Percentiles rank a stretch among this genome's conserved stretches.
phyloP scores from a whole-genome alignment of 2,329 filamentous ascomycete species.

The Aspergillus intermedius region DNA sequence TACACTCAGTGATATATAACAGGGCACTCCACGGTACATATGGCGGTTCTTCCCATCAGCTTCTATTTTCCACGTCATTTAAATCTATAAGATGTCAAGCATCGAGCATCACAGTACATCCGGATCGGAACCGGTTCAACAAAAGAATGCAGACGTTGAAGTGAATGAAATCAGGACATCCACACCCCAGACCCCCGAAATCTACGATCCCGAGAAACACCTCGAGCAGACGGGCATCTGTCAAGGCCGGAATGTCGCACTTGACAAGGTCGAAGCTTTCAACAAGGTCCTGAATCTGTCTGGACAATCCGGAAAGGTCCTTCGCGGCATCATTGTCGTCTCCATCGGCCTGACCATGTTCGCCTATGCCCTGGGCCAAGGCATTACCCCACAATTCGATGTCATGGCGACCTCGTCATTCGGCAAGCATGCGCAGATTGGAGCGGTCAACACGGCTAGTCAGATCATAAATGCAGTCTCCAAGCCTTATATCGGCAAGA shows the following conservation, averaged over 20 bases:
- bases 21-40: too few relatives aligned
- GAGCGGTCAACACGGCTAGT: constrained; percentile 11
- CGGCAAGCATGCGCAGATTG: constrained; percentile 12
- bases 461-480: constrained; percentile 17
- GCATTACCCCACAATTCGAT: constrained; percentile 16
- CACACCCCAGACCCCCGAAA: too few relatives aligned
- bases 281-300: constrained; percentile 21
- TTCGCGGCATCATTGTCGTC: constrained; percentile 14
- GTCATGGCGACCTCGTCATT: constrained; percentile 17
- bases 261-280: constrained; percentile 19
- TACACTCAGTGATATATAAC: too few relatives aligned
- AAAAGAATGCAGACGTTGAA: too few relatives aligned
- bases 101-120: too few relatives aligned
- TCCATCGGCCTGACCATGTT: constrained; percentile 24
- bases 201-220: too few relatives aligned
- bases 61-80: too few relatives aligned
- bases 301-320: constrained; percentile 11
- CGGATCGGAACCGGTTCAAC: too few relatives aligned
- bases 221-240: not conserved
- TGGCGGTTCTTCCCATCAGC: too few relatives aligned
- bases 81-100: too few relatives aligned
- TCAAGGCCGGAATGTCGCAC: not conserved
- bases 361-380: constrained; percentile 19
- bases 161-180: too few relatives aligned
- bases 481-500: constrained; percentile 18